Base-by-base conservation (phyloP, 495 filamentous ascomycete genomes). In the Lindgomyces ingoldianus region DNA sequence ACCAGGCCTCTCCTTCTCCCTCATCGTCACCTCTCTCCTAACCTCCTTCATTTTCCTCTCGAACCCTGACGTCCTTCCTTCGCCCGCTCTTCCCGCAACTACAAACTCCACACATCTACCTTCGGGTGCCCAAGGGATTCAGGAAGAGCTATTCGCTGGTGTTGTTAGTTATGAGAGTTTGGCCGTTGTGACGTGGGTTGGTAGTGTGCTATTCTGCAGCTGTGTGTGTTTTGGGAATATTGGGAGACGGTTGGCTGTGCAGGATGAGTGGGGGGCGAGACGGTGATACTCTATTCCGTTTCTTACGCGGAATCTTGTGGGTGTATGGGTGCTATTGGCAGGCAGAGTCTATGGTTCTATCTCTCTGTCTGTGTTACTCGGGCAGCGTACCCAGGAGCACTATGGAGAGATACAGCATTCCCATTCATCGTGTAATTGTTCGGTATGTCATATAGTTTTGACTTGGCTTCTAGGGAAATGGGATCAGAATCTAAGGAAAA, bases 221-320 rank as follows among this genome's bases (percentile, higher is more conserved):
- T 91, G 90, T 65, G 87, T 98, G 26, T 97, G 92, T 76, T 97
- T 98, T 82, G 94, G 94, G 24, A 97, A 96, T 74, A 89, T 98
- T 70, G 94, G 94, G 9, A 80, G 94, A 64, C 81, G 91, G 73
- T 77, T 97, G 58, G 88, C 67, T 8, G 62, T 66, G 0, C 44
- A 56, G 29, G 67, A 64, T 36, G 58, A 62, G 18, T 62, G 58
- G 64, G 21, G 41, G 6, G 6, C 6, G 33, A 39, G 33, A 14
- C 6, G 33, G 14, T 39, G 33, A 39, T n/a, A n/a, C n/a, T n/a
- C n/a, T n/a, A n/a, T n/a, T n/a, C n/a, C n/a, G n/a, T n/a, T n/a
- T n/a, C n/a, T n/a, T n/a, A n/a, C n/a, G n/a, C n/a, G n/a, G n/a
- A n/a, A n/a, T n/a, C n/a, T n/a, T n/a, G n/a, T n/a, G n/a, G n/a